Evolutionary conservation across 305 asterid genomes (phyloP).

Genomic region (Fraxinus latifolia): DNA sequence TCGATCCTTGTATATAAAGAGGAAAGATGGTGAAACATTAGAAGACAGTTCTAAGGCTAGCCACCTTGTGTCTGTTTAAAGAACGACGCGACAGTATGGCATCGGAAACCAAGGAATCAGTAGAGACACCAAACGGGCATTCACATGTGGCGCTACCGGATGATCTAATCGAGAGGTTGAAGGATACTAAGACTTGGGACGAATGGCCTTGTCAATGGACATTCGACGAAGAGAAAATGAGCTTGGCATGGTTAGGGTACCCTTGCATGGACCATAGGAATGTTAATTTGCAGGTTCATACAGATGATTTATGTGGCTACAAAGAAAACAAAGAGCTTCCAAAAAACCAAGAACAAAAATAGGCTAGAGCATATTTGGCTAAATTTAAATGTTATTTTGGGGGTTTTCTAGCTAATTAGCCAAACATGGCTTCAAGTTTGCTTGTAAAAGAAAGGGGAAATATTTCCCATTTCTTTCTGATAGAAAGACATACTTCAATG

Average conservation of each 20-base stretch:
- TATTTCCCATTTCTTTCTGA: background rate
- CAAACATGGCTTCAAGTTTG: background rate
- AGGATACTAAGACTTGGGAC: slow-evolving; percentile 15
- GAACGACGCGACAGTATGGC: background rate
- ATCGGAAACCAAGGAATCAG: background rate
- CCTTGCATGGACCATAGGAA: background rate
- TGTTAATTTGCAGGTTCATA: background rate
- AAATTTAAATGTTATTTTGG: background rate
- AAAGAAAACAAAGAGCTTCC: background rate
- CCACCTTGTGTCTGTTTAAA: background rate
- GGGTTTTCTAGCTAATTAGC: background rate
- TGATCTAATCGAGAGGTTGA: background rate
- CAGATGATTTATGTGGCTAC: background rate
- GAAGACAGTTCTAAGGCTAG: background rate
- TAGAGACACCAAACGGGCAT: background rate
- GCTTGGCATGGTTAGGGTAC: background rate
- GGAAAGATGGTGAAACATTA: background rate
- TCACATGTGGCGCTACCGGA: background rate
- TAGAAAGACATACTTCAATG: background rate
- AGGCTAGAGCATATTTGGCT: background rate
- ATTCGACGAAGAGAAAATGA: slow-evolving; percentile 7
- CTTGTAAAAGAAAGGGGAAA: background rate
- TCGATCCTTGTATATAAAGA: background rate
- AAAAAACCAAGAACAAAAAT: background rate
- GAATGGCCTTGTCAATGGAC: slow-evolving; percentile 8